Base-by-base conservation (phyloP, 1,139 yeast species). In the Pichia norvegensis region DNA sequence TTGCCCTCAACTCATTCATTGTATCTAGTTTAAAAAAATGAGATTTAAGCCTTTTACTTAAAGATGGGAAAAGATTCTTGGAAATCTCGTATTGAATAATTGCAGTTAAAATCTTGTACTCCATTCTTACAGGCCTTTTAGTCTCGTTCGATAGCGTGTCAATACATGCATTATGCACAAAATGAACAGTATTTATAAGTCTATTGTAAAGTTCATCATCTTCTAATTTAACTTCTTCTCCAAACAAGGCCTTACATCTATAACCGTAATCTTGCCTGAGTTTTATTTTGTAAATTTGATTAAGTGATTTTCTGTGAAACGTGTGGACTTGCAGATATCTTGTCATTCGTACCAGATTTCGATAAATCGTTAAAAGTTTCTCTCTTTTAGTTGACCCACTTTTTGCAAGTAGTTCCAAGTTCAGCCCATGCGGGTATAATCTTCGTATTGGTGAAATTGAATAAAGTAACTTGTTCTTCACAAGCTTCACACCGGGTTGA, bases 81-180 rank as follows among this genome's bases (percentile, higher is more conserved):
- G 60, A 49, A 5, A 46, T 44, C 41, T 57, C 60, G 43, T 41
- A 56, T 21, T 55, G 52, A 23, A 58, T 14, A 1, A 58, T 45
- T 7, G 54, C 43, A 17, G 46, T 41, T 4, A 58, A 22, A 4
- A 58, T 42, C 37, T 38, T 40, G 36, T 38, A 47, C 38, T 48
- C 52, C 43, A 41, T 42, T 7, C 44, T 40, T 17, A 41, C n/a
- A 9, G 51, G 47, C 11, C 46, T 35, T 31, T 38, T 31, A 10
- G 42, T 46, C 29, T 38, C 29, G 23, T 48, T 46, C 8, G 41
- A 14, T 2, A 22, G 11, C 10, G 21, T 36, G 29, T 51, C 49
- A n/a, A 50, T 41, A 33, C 59, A 49, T 1, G 59, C 54, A 43
- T 60, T 60, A 29, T 55, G 53, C 8, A 58, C 42, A 40, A 60